These are phyloP conservation scores for Pezicula radicicola DNA, from an alignment of 2,329 filamentous ascomycete species.

Conservation along the genomic window DNA sequence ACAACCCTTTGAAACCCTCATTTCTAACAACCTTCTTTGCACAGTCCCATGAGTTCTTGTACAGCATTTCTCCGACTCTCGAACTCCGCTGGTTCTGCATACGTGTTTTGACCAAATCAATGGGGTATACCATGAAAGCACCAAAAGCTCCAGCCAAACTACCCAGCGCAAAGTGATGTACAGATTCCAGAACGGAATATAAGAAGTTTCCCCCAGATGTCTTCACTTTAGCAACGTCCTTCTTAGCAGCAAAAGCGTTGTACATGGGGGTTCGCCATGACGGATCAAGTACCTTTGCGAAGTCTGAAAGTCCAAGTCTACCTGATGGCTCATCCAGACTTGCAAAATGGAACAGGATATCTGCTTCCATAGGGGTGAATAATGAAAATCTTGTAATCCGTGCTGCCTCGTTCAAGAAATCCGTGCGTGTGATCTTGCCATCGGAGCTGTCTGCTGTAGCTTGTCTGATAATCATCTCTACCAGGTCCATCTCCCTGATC, in stretches of 20 bases:
- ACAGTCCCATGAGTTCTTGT: slow-evolving; percentile 97
- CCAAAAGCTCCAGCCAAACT: slow-evolving; percentile 93
- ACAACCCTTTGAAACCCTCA: slow-evolving; percentile 84
- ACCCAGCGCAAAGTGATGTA: slow-evolving; percentile 87
- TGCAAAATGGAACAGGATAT: slow-evolving; percentile 98
- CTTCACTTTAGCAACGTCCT: slow-evolving; percentile 43
- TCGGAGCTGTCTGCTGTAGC: slow-evolving; percentile 80
- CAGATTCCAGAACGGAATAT: slow-evolving; percentile 67
- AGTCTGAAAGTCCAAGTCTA: slow-evolving; percentile 76
- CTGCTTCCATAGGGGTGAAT: slow-evolving; percentile 97
- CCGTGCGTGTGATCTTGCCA: slow-evolving; percentile 88
- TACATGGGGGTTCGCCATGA: slow-evolving; percentile 70
- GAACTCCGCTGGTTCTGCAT: slow-evolving; percentile 94
- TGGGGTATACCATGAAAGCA: slow-evolving; percentile 99
- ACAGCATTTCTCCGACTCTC: slow-evolving; percentile 80
- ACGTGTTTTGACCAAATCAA: slow-evolving; percentile 96
- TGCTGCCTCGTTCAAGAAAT: slow-evolving; percentile 93
- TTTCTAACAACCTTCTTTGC: slow-evolving; percentile 90
- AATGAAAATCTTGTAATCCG: slow-evolving; percentile 89
- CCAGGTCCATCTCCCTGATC: slow-evolving; percentile 95
- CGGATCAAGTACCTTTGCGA: slow-evolving; percentile 91
- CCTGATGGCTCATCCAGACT: slow-evolving; percentile 88
- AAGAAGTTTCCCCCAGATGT: slow-evolving; percentile 56
- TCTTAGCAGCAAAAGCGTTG: slow-evolving; percentile 30
- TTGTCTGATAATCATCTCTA: slow-evolving; percentile 88